Evolutionary conservation across 139 green algal genomes (phyloP).

Genomic region (Chlorella sp.): DNA sequence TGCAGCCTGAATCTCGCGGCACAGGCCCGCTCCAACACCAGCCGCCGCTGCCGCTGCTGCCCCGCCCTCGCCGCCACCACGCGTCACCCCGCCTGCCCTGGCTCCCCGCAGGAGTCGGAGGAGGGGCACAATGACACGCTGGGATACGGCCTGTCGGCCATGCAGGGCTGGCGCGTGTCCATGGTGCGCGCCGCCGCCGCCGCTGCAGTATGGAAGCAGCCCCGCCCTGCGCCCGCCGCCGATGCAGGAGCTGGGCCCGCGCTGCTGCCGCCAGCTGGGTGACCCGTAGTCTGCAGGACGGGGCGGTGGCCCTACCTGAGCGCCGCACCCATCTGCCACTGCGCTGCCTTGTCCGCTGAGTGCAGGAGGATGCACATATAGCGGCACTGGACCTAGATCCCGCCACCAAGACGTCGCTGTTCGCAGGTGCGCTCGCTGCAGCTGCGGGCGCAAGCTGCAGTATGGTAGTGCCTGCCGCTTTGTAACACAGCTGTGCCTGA

Average conservation of each 20-base stretch:
- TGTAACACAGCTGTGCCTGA: no score
- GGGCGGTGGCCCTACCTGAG: neutral
- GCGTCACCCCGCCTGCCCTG: neutral
- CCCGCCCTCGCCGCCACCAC: no score
- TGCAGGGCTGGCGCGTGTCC: conserved; percentile 59
- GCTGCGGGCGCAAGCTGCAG: no score
- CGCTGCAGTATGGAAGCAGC: neutral
- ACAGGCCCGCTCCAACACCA: neutral
- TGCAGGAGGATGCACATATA: conserved; percentile 62
- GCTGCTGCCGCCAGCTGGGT: neutral
- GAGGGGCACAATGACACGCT: conserved; percentile 38
- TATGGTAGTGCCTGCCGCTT: no score
- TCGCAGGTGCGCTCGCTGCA: conserved; percentile 13
- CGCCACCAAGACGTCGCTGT: conserved; percentile 36
- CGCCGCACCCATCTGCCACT: neutral
- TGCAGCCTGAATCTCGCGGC: neutral
- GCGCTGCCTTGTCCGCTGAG: neutral
- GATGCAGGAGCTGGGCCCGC: neutral
- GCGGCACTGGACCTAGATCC: conserved; percentile 34
- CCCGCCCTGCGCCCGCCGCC: neutral
- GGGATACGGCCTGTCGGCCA: conserved; percentile 47
- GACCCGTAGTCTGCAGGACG: neutral
- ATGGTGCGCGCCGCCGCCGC: conserved; percentile 38
- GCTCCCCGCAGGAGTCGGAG: conserved; percentile 42
- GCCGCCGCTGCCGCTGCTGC: neutral